Base-by-base conservation (phyloP, 306 rosid species). In the Vachellia pachyceras region DNA sequence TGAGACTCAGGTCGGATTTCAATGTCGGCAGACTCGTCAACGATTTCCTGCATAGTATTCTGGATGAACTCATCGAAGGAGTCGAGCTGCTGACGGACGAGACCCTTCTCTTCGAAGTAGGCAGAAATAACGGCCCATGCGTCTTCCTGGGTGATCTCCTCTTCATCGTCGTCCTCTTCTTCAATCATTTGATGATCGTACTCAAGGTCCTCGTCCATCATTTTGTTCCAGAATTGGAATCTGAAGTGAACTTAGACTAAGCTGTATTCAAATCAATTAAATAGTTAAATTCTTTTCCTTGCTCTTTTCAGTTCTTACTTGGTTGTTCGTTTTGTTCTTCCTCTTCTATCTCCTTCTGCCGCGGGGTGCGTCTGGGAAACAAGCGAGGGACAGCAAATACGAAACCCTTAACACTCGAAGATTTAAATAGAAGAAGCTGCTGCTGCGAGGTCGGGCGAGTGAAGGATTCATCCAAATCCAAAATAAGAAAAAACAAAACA, bases 101-200 rank as follows among this genome's bases (percentile, higher is more conserved):
- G 58, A 2, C 99, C 99, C 33, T 95, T 93, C 80, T 95, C 99
- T 84, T 95, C 99, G 80, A 95, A 95, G 74, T 93, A 95, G 10
- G 99, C 99, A 0, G 99, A 95, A 36, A 95, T 95, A 1, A 95
- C 99, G 2, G 99, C 96, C 99, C 99, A 93, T 2, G 98, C 99
- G 54, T 95, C 99, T 40, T 95, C 99, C 83, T 95, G 99, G 0
- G 97, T 91, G 69, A 95, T 95, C 63, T 95, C 97, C 4, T 95
- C 97, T 0, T 90, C 94, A 0, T 93, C 97, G 1, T 92, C 98
- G 7, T 87, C 92, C 0, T 85, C 92, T 7, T 90, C 94, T 41
- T 82, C 90, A 50, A 75, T 80, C 88, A 86, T 82, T 64, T 91
- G 94, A 40, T 83, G 87, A 63, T 94, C 97, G 76, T 91, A 93